Base-by-base conservation (phyloP, 2,329 filamentous ascomycete species). In the Diatrype stigma region DNA sequence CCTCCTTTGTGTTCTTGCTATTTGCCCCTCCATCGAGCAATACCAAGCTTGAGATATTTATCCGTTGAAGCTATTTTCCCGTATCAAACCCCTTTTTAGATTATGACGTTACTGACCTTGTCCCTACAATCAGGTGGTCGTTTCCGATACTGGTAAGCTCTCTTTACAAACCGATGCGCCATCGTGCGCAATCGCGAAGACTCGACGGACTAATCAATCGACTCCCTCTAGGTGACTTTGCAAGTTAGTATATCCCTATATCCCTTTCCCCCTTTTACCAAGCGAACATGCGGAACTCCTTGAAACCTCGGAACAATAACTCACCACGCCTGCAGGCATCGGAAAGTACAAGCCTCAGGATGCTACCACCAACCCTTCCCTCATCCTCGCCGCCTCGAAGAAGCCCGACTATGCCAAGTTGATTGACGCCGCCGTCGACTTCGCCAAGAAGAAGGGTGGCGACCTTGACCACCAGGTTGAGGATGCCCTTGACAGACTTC, bases 301-400 rank as follows among this genome's bases (percentile, higher is more conserved):
- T 17, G 5, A 17, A 11, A 16, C 6, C n/a, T 32, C 22, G 26
- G 22, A 22, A 37, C 8, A 28, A 28, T 34, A 35, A 52, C 56
- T 63, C 48, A 64, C 54, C 26, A 46, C 11, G 47, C 35, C 32
- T 45, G 72, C 77, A 85, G 92, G 92, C 74, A 99, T 99, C 74
- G 92, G 82, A 81, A 96, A 97, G 82, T 99, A 99, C 86, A 96
- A 96, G 86, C 94, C 94, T 60, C 92, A 99, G 82, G 94, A 99
- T 89, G 94, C 94, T 70, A 99, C 94, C 73, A 99, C 94, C 80
- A 99, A 99, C 86, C 94, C 94, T 54, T 97, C 94, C 58, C 83
- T 99, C 72, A 97, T 99, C 76, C 88, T 99, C 71, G 93, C 92
- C 63, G 94, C 94, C 59, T 92, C 94, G 71, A 97, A 99, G 84